Percentiles rank a stretch among this genome's conserved stretches.
Conservation (phyloP, 176 grass and related monocot genomes). For the Leersia perrieri region DNA sequence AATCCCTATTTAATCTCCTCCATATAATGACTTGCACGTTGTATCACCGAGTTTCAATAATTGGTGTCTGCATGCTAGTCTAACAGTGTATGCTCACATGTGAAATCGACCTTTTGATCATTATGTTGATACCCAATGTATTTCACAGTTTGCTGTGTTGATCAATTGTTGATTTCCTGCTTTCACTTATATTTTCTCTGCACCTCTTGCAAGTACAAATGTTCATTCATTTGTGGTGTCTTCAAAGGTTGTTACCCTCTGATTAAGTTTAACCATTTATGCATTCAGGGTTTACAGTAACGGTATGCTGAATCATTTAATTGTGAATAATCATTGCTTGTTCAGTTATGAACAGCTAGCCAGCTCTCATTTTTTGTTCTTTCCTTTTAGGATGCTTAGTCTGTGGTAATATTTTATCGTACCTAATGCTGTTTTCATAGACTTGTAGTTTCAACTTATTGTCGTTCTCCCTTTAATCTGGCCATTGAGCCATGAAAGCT, state of each 20-base stretch:
- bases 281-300: neutral
- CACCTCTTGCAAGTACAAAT: neutral
- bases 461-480: neutral
- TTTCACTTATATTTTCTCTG: neutral
- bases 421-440: neutral
- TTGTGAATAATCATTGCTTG: neutral
- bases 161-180: neutral
- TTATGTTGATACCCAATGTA: neutral
- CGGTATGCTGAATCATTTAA: neutral
- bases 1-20: neutral
- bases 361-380: neutral
- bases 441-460: neutral
- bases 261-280: neutral
- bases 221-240: neutral
- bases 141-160: neutral
- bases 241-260: neutral
- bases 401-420: neutral
- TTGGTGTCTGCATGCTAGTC: neutral
- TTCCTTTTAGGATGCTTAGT: neutral
- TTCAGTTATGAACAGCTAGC: neutral
- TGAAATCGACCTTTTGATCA: neutral
- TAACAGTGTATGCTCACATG: neutral
- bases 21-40: neutral
- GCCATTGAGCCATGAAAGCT: neutral
- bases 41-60: neutral